Percentiles rank a stretch among this genome's conserved stretches.
phyloP scores from a whole-genome alignment of 2,329 filamentous ascomycete species.

The Xylariaceae sp. region DNA sequence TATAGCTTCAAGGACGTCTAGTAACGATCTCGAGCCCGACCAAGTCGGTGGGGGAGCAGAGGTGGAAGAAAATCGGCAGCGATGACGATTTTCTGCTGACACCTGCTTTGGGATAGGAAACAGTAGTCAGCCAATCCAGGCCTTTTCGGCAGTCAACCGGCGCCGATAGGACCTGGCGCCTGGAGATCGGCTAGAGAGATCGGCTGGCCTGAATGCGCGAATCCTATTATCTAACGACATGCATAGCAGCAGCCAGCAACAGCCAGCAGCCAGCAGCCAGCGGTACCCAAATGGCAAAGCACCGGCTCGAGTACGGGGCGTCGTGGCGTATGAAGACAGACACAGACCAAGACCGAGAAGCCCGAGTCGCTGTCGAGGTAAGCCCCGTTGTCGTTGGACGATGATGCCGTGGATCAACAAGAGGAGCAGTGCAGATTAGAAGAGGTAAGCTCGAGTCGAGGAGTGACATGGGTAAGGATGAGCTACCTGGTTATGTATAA shows the following conservation, averaged over 20 bases:
- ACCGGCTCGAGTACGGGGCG: not conserved
- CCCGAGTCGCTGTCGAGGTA: not conserved
- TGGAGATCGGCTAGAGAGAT: conserved; percentile 1
- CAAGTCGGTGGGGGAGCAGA: conserved; percentile 8
- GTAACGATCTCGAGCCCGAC: conserved; percentile 6
- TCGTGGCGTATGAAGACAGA: conserved; percentile 1
- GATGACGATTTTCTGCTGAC: conserved; percentile 17
- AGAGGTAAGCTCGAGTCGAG: too few relatives aligned
- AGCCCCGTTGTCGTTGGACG: too few relatives aligned
- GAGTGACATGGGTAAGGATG: too few relatives aligned
- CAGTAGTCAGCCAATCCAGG: conserved; percentile 7
- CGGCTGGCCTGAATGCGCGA: conserved; percentile 7
- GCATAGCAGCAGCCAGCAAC: not conserved
- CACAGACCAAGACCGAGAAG: not conserved
- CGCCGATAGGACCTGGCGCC: conserved; percentile 4
- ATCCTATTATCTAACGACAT: conserved; percentile 1
- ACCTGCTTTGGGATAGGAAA: conserved; percentile 15
- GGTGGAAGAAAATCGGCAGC: conserved; percentile 8
- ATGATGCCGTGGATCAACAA: too few relatives aligned
- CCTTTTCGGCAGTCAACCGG: conserved; percentile 10
- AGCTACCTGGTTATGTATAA: too few relatives aligned
- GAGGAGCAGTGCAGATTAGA: too few relatives aligned
- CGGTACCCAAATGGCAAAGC: not conserved
- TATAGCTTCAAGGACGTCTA: conserved; percentile 1
- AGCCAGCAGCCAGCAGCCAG: too few relatives aligned